These are phyloP conservation scores for Hymenoscyphus occultus DNA, from an alignment of 2,329 filamentous ascomycete species.

Conservation along the genomic window DNA sequence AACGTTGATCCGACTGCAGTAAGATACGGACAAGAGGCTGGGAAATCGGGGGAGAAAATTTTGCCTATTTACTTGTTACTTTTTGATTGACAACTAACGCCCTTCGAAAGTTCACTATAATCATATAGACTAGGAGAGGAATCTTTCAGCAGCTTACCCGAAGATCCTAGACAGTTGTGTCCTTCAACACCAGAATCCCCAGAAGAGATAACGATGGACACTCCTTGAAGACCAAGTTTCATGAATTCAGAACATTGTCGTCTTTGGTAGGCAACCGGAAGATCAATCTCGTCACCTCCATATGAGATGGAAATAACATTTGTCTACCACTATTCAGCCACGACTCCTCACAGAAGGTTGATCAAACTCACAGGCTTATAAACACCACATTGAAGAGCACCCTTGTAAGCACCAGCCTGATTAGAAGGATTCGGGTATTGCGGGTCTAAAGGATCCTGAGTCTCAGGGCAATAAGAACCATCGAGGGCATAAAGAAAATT, in stretches of 20 bases:
- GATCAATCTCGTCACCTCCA: slow-evolving; percentile 62
- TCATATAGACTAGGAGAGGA: neutral
- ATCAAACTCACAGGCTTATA: slow-evolving; percentile 35
- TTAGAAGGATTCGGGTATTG: slow-evolving; percentile 15
- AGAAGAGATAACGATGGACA: slow-evolving; percentile 58
- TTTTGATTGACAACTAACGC: neutral
- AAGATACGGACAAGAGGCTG: slow-evolving; percentile 65
- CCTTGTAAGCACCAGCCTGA: slow-evolving; percentile 20
- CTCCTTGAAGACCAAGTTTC: slow-evolving; percentile 61
- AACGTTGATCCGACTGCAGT: slow-evolving; percentile 62
- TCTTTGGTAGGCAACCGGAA: slow-evolving; percentile 57
- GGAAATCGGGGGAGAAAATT: slow-evolving; percentile 51
- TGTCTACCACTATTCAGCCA: slow-evolving; percentile 31
- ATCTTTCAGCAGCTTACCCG: slow-evolving; percentile 1
- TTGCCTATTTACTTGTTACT: slow-evolving; percentile 14
- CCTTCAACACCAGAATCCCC: slow-evolving; percentile 50
- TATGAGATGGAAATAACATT: slow-evolving; percentile 57
- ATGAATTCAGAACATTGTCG: slow-evolving; percentile 61
- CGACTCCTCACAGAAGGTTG: neutral
- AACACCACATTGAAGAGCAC: slow-evolving; percentile 27
- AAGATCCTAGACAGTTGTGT: slow-evolving; percentile 22
- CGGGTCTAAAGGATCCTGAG: slow-evolving; percentile 16
- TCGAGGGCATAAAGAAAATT: slow-evolving; percentile 48
- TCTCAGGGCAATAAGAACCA: slow-evolving; percentile 44
- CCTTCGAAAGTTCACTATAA: neutral